phyloP scores from a whole-genome alignment of 345 rosid genomes.

The Cardiospermum halicacabum region DNA sequence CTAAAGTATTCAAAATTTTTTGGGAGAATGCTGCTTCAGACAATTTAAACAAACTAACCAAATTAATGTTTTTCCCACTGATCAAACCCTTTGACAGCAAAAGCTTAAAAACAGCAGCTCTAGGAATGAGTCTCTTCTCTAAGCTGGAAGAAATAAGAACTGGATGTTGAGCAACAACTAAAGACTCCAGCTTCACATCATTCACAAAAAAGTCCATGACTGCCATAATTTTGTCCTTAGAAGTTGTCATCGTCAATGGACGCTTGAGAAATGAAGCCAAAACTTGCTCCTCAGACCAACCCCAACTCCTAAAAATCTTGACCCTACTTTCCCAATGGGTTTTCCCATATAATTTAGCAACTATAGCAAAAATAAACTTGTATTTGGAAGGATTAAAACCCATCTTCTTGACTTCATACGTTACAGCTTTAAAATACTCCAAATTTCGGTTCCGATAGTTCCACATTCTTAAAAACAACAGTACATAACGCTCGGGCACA shows the following conservation, averaged over 20 bases:
- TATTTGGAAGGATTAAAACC: constrained; percentile 14
- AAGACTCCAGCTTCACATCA: constrained; percentile 9
- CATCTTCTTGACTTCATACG: too few relatives aligned
- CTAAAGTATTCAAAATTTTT: neutral
- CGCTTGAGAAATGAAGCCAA: constrained; percentile 6
- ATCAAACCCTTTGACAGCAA: constrained; percentile 5
- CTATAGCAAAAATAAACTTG: constrained; percentile 17
- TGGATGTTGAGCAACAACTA: neutral
- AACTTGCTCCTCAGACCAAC: constrained; percentile 22
- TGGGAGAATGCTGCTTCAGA: neutral
- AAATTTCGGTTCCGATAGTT: too few relatives aligned
- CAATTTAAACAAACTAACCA: neutral
- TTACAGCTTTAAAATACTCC: too few relatives aligned
- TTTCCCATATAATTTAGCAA: neutral
- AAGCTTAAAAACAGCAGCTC: neutral
- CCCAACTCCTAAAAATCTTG: constrained; percentile 19
- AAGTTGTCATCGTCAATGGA: constrained; percentile 8
- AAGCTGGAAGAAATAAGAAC: neutral
- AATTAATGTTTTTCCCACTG: neutral
- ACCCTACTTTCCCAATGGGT: constrained; percentile 23
- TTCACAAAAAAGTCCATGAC: constrained; percentile 19
- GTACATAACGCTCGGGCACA: constrained; percentile 17
- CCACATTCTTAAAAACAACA: neutral
- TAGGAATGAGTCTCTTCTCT: constrained; percentile 12
- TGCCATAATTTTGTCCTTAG: too few relatives aligned